These are phyloP conservation scores for Rhytidhysteron rufulum DNA, from an alignment of 2,329 filamentous ascomycete genomes.

Conservation along the genomic window DNA sequence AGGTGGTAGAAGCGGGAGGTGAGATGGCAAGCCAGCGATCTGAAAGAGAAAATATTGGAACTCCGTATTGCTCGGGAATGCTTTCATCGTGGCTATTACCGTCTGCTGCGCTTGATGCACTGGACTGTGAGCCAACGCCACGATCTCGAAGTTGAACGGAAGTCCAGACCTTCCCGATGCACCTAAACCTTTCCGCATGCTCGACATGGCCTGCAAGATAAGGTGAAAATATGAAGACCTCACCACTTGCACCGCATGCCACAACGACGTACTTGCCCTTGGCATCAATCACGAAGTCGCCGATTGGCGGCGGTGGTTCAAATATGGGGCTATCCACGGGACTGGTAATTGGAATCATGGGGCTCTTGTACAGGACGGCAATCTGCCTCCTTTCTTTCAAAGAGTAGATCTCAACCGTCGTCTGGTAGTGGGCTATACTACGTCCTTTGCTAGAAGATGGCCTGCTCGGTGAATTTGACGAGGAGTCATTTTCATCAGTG, in stretches of 20 bases:
- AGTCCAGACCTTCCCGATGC: slow-evolving; percentile 90
- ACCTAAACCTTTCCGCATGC: slow-evolving; percentile 50
- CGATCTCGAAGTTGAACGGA: slow-evolving; percentile 59
- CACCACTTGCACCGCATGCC: slow-evolving; percentile 77
- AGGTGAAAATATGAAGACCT: slow-evolving; percentile 70
- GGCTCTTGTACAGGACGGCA: slow-evolving; percentile 68
- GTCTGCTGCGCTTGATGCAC: slow-evolving; percentile 33
- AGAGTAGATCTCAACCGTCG: slow-evolving; percentile 84
- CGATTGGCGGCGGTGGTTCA: slow-evolving; percentile 64
- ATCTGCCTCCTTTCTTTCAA: slow-evolving; percentile 69
- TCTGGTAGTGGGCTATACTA: slow-evolving; percentile 69
- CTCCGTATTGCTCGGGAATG: slow-evolving; percentile 44
- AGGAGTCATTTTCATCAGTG: slow-evolving; percentile 26
- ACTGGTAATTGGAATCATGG: slow-evolving; percentile 57
- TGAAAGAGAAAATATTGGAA: slow-evolving; percentile 65
- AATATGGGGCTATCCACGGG: slow-evolving; percentile 59
- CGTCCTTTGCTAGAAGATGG: slow-evolving; percentile 27
- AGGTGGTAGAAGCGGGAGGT: slow-evolving; percentile 67
- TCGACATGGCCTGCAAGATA: slow-evolving; percentile 24
- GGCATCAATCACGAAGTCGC: slow-evolving; percentile 69
- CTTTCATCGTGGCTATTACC: slow-evolving; percentile 28
- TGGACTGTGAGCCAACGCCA: slow-evolving; percentile 23
- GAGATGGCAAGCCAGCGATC: slow-evolving; percentile 76
- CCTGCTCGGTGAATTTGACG: slow-evolving; percentile 33
- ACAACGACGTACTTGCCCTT: slow-evolving; percentile 69